These are phyloP conservation scores for Hylodesmum podocarpum DNA, from an alignment of 306 rosid genomes.

Conservation along the genomic window DNA sequence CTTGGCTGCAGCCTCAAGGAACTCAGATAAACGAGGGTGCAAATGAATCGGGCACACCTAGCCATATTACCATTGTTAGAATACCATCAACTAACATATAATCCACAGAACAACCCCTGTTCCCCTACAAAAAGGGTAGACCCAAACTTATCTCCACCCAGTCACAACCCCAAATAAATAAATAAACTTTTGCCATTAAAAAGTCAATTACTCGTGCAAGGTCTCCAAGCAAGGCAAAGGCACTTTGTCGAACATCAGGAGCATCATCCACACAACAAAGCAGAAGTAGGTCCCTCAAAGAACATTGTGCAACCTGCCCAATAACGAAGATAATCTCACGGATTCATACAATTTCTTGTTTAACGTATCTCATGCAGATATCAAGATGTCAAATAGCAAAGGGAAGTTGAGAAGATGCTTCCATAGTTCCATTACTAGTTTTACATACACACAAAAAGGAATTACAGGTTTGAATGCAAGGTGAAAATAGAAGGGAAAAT, in stretches of 20 bases:
- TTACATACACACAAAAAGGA: not conserved
- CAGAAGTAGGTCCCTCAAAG: slow-evolving; percentile 82
- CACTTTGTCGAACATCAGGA: slow-evolving; percentile 92
- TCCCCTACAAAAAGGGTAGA: not conserved
- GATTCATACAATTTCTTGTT: slow-evolving; percentile 19
- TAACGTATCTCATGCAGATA: slow-evolving; percentile 5
- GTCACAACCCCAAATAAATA: not conserved
- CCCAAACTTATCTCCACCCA: not conserved
- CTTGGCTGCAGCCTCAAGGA: slow-evolving; percentile 84
- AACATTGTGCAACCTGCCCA: slow-evolving; percentile 80
- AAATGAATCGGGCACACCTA: slow-evolving; percentile 89
- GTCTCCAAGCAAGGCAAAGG: slow-evolving; percentile 96
- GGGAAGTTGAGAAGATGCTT: slow-evolving; percentile 20
- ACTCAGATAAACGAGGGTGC: slow-evolving; percentile 78
- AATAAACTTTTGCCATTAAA: not conserved
- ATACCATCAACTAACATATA: slow-evolving; percentile 15
- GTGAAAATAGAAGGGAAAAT: not conserved
- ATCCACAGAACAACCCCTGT: not conserved
- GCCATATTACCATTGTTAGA: slow-evolving; percentile 35
- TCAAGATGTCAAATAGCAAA: slow-evolving; percentile 8
- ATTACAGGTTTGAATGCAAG: not conserved
- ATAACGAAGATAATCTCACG: slow-evolving; percentile 14
- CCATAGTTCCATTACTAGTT: slow-evolving; percentile 18
- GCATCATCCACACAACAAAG: slow-evolving; percentile 90
- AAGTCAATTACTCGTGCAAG: slow-evolving; percentile 74